phyloP scores from a whole-genome alignment of 1,284 basidiomycete species.

The Ceratobasidium sp. region DNA sequence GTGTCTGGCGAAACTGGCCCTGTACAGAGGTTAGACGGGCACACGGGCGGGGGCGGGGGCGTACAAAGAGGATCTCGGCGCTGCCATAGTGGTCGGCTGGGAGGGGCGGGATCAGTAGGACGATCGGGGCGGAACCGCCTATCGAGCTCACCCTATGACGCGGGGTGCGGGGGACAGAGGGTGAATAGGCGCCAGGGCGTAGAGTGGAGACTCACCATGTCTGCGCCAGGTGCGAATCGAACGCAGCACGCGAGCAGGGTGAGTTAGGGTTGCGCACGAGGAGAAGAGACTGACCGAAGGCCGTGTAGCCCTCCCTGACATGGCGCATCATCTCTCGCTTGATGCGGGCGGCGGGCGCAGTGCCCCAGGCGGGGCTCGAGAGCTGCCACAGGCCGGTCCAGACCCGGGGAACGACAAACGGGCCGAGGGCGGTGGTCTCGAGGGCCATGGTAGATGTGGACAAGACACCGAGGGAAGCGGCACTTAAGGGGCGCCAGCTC shows the following conservation, averaged over 20 bases:
- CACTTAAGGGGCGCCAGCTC: too few species aligned
- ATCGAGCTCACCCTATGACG: slow-evolving; percentile 10
- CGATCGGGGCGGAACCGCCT: slow-evolving; percentile 19
- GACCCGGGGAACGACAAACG: slow-evolving; percentile 65
- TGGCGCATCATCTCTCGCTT: slow-evolving; percentile 73
- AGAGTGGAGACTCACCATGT: slow-evolving; percentile 57
- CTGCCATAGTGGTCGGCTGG: slow-evolving; percentile 85
- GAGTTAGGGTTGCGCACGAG: not conserved
- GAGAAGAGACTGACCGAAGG: slow-evolving; percentile 68
- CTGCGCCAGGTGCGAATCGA: slow-evolving; percentile 62
- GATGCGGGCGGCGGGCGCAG: slow-evolving; percentile 71
- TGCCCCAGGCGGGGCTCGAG: slow-evolving; percentile 81
- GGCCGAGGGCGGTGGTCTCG: slow-evolving; percentile 44
- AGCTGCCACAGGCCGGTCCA: slow-evolving; percentile 86
- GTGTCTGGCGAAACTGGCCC: slow-evolving; percentile 71
- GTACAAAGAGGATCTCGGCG: slow-evolving; percentile 79
- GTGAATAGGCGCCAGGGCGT: slow-evolving; percentile 57
- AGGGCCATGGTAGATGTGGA: not conserved
- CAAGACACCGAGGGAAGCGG: not conserved
- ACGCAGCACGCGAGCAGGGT: slow-evolving; percentile 55
- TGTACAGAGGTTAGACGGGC: slow-evolving; percentile 52
- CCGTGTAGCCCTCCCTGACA: slow-evolving; percentile 71
- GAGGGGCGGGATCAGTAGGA: slow-evolving; percentile 2
- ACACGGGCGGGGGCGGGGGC: slow-evolving; percentile 49
- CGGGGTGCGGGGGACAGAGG: slow-evolving; percentile 49